Evolutionary conservation across 2,329 filamentous ascomycete genomes (phyloP), one percentile per base, ranked within the genome.

Genomic region (Emmonsiellopsis sp.): DNA sequence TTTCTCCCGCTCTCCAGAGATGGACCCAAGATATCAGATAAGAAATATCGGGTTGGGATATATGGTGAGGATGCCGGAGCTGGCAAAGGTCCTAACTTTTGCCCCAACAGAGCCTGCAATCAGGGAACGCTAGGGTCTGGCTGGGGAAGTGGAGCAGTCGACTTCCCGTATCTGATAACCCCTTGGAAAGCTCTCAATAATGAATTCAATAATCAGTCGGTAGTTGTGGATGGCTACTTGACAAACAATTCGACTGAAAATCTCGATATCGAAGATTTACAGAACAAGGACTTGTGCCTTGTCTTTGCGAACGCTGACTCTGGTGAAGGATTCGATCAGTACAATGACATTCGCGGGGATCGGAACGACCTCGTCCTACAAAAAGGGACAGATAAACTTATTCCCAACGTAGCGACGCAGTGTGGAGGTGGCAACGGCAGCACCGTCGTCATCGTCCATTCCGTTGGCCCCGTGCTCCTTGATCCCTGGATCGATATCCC

Each of bases 371-470:
- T 92, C 14, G 75, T 80, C 61, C 66, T 93, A 53, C 88, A 95
- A 60, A 87, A 87, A 60, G 80, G 78, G 6, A 87, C 88, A n/a
- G 86, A 94, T 57, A 73, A 65, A 1, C 66, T 97, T 1, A 82
- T 96, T 34, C 71, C 82, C 53, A 75, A 81, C 13, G 88, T 92
- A 0, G 87, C 89, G 0, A 70, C 72, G 8, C 77, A 77, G 48
- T 89, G 85, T 60, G 85, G 84, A 37, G 76, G 74, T 34, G 84
- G 82, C 33, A 53, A 75, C 13, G 83, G 84, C 8, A 77, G 79
- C 37, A 86, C 90, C 0, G 75, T 96, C n/a, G 91, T 95, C 2
- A 83, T 96, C 4, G 77, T 94, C 2, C 91, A 96, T 65, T 81
- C 88, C 0, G 88, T 96, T 21, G 92, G 92, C 60, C 72, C 78